Evolutionary conservation across 495 filamentous ascomycete genomes (phyloP).

Genomic region (Chaetomium tenue): DNA sequence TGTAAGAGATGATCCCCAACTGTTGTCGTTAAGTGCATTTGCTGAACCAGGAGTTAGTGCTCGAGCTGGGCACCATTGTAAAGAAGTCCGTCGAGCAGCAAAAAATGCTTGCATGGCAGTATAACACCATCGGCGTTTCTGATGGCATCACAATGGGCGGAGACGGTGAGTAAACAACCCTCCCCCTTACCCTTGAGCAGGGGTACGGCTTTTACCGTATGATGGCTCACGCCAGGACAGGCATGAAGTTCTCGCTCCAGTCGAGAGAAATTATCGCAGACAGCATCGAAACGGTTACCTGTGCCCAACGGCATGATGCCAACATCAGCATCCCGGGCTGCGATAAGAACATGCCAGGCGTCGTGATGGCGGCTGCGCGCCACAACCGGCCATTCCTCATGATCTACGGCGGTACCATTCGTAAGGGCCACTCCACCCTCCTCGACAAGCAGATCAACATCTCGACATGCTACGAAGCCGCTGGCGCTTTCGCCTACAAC

Average conservation of each 20-base stretch:
- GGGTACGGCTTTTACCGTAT: conserved; percentile 1
- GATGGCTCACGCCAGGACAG: conserved; percentile 44
- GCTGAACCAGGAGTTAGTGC: conserved; percentile 51
- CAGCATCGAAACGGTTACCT: conserved; percentile 88
- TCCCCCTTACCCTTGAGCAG: conserved; percentile 7
- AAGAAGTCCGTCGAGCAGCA: conserved; percentile 79
- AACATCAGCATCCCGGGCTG: conserved; percentile 94
- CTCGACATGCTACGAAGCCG: conserved; percentile 83
- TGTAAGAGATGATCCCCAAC: conserved; percentile 33
- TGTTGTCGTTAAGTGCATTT: not conserved
- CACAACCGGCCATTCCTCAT: conserved; percentile 81
- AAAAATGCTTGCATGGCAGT: conserved; percentile 89
- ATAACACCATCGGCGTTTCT: conserved; percentile 90
- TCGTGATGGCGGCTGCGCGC: conserved; percentile 65
- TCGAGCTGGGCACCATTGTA: conserved; percentile 85
- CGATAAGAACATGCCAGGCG: conserved; percentile 98
- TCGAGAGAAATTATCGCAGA: conserved; percentile 94
- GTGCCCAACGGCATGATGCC: conserved; percentile 84
- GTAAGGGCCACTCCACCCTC: conserved; percentile 75
- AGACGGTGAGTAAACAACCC: conserved; percentile 61
- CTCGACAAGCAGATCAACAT: conserved; percentile 85
- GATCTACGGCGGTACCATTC: conserved; percentile 87
- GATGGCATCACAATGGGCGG: conserved; percentile 97
- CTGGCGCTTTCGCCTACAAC: conserved; percentile 82
- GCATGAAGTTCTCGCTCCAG: conserved; percentile 97